phyloP scores from a whole-genome alignment of 441 rosid genomes.

The Erysimum pusillum region DNA sequence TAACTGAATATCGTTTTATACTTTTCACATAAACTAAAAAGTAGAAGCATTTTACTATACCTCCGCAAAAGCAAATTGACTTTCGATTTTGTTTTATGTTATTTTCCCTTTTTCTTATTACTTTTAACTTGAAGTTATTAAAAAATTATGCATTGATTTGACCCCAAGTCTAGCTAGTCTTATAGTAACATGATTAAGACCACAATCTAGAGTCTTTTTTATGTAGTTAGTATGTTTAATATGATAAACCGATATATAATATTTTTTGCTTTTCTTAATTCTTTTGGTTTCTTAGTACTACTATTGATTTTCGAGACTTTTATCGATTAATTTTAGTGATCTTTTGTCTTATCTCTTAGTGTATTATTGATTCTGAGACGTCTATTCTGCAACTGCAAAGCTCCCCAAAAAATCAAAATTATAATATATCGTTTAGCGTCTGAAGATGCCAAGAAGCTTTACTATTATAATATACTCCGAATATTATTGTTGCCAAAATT shows the following conservation, averaged over 20 bases:
- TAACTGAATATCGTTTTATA: neutral
- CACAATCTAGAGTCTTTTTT: no score
- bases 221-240: no score
- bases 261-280: neutral
- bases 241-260: no score
- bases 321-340: neutral
- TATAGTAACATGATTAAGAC: no score
- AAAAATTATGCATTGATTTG: no score
- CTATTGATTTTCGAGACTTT: neutral
- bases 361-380: conserved; percentile 8
- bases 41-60: neutral
- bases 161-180: no score
- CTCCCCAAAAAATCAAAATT: neutral
- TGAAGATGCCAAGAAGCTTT: conserved; percentile 1
- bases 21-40: neutral
- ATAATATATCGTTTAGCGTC: conserved; percentile 2
- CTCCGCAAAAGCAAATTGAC: neutral
- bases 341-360: conserved; percentile 2
- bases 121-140: neutral
- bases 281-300: neutral
- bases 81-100: neutral
- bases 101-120: no score
- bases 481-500: neutral
- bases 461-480: neutral
- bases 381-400: conserved; percentile 15